Conservation (phyloP, 768 basidiomycete genomes). For the Phaffia tasmanica region DNA sequence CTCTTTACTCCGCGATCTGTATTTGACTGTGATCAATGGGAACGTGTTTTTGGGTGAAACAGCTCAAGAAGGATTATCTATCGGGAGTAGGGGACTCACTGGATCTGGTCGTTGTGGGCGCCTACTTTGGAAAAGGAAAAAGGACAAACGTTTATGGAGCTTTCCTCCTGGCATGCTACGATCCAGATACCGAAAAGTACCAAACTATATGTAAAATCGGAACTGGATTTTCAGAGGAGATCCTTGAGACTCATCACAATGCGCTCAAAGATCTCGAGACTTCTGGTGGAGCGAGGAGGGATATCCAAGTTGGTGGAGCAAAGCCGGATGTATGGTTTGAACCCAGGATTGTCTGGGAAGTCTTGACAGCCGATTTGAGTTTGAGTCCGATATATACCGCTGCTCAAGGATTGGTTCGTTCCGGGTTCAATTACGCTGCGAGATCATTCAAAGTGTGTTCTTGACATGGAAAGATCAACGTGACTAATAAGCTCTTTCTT, state of each 20-base stretch:
- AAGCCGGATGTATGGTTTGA: slow-evolving; percentile 99
- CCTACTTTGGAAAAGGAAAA: slow-evolving; percentile 95
- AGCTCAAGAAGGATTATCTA: slow-evolving; percentile 98
- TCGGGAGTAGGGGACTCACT: slow-evolving; percentile 93
- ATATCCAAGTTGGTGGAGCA: slow-evolving; percentile 79
- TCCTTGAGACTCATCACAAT: slow-evolving; percentile 67
- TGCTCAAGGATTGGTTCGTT: slow-evolving; percentile 70
- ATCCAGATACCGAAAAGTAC: slow-evolving; percentile 81
- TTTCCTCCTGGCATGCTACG: slow-evolving; percentile 93
- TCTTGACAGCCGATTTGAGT: slow-evolving; percentile 90
- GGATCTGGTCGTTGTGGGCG: slow-evolving; percentile 94
- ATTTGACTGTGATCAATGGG: slow-evolving; percentile 13
- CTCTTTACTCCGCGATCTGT: not conserved
- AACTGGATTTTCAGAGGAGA: slow-evolving; percentile 93
- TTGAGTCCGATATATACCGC: slow-evolving; percentile 88
- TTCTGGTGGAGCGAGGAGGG: slow-evolving; percentile 53
- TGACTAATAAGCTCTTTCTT: not conserved
- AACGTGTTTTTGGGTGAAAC: too few species aligned
- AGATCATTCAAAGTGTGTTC: too few species aligned
- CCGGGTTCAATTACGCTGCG: too few species aligned
- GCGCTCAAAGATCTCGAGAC: slow-evolving; percentile 46
- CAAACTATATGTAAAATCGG: slow-evolving; percentile 99
- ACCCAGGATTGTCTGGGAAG: slow-evolving; percentile 95
- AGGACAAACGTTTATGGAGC: slow-evolving; percentile 95
- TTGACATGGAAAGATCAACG: not conserved